phyloP scores from a whole-genome alignment of 208 protist genomes.

The Sergeia podlipaevii region DNA sequence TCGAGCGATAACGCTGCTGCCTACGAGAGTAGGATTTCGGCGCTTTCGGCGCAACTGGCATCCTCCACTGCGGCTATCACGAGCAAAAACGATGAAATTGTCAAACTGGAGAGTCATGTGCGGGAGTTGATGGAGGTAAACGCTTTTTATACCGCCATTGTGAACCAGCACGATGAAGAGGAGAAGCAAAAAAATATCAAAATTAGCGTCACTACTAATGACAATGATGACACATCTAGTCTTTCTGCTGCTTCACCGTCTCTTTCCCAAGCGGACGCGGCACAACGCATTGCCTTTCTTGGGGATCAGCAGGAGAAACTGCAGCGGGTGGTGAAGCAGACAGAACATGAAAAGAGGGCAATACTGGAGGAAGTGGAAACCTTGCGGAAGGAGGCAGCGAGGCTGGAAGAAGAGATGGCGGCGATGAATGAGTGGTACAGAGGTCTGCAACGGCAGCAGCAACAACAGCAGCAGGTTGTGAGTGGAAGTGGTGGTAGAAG shows the following conservation, averaged over 20 bases:
- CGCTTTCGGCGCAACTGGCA: slow-evolving; percentile 5
- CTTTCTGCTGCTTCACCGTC: not conserved
- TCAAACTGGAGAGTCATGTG: slow-evolving; percentile 45
- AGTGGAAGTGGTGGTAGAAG: too few species aligned
- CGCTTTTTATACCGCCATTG: slow-evolving; percentile 77
- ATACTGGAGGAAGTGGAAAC: slow-evolving; percentile 28
- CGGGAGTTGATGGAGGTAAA: slow-evolving; percentile 79
- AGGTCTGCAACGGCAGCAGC: slow-evolving; percentile 2
- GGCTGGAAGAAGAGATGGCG: slow-evolving; percentile 41
- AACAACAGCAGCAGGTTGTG: not conserved
- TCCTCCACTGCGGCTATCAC: slow-evolving; percentile 17
- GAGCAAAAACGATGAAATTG: slow-evolving; percentile 58
- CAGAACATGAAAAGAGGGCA: slow-evolving; percentile 25
- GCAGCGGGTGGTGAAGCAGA: slow-evolving; percentile 27
- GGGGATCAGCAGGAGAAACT: slow-evolving; percentile 38
- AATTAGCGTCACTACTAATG: not conserved
- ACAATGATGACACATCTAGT: not conserved
- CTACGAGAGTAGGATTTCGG: not conserved
- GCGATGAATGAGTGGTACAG: slow-evolving; percentile 27
- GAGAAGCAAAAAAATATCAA: slow-evolving; percentile 19
- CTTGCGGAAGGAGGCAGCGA: slow-evolving; percentile 29
- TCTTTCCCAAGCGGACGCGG: not conserved
- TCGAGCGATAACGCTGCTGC: slow-evolving; percentile 5
- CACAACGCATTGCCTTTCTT: slow-evolving; percentile 18
- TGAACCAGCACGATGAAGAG: slow-evolving; percentile 62